Percentiles rank a stretch among this genome's conserved stretches.
Evolutionary conservation across 108 stramenopile species (phyloP).

Genomic region (Skeletonema grethae): DNA sequence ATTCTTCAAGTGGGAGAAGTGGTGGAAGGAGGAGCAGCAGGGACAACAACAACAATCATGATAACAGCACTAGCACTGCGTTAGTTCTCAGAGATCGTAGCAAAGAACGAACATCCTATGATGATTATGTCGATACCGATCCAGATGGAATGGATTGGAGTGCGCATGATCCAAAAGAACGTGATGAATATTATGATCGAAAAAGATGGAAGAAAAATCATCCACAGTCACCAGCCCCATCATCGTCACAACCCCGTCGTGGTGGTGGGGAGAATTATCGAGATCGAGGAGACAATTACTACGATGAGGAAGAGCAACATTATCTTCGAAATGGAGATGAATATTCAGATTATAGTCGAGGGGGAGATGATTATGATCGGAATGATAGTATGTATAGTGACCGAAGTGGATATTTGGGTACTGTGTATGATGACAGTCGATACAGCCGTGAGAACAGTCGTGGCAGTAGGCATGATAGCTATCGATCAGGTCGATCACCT

Average conservation of each 20-base stretch:
- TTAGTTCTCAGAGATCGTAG: no score
- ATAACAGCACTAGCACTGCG: no score
- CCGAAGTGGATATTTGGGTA: slow-evolving; percentile 3
- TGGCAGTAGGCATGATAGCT: slow-evolving; percentile 15
- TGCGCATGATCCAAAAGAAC: slow-evolving; percentile 35
- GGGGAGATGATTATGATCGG: slow-evolving; percentile 1
- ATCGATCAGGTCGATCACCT: background rate
- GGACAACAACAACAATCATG: no score
- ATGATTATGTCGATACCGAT: slow-evolving; percentile 49
- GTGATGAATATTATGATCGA: slow-evolving; percentile 35
- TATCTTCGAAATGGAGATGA: slow-evolving; percentile 4
- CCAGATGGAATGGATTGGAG: slow-evolving; percentile 55
- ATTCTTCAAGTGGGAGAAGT: background rate
- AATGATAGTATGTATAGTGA: background rate
- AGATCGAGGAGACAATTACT: slow-evolving; percentile 3
- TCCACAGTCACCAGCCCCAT: background rate
- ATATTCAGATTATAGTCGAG: slow-evolving; percentile 2
- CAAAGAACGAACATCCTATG: slow-evolving; percentile 15
- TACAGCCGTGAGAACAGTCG: slow-evolving; percentile 1
- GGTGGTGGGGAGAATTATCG: slow-evolving; percentile 12
- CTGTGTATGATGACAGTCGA: slow-evolving; percentile 14
- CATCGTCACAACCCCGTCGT: background rate
- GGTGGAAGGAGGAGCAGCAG: no score
- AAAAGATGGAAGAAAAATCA: background rate
- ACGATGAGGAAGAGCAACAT: slow-evolving; percentile 9